These are phyloP conservation scores for Balansia obtecta DNA, from an alignment of 2,329 filamentous ascomycete species.

Conservation along the genomic window DNA sequence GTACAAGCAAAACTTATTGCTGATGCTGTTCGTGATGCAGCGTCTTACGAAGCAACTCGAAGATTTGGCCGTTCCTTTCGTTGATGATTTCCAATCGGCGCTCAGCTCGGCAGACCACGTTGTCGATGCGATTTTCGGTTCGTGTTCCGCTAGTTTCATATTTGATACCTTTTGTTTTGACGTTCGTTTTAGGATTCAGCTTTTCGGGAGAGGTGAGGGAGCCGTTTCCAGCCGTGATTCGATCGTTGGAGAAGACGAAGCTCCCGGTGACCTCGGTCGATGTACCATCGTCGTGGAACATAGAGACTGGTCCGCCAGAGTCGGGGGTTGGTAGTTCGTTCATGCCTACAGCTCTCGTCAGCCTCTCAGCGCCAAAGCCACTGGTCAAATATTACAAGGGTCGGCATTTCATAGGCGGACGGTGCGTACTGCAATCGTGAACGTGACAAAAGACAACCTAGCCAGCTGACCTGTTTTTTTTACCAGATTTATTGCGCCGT, in stretches of 20 bases:
- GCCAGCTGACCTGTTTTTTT: constrained; percentile 8
- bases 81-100: constrained; percentile 61
- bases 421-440: constrained; percentile 33
- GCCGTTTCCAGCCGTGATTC: constrained; percentile 75
- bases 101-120: constrained; percentile 63
- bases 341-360: constrained; percentile 69
- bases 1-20: neutral
- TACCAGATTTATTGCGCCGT: constrained; percentile 61
- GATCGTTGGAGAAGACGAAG: constrained; percentile 57
- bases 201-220: constrained; percentile 89
- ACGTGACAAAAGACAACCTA: neutral
- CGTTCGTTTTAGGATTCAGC: constrained; percentile 55
- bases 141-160: constrained; percentile 10
- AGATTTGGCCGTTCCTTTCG: constrained; percentile 73
- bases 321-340: constrained; percentile 70
- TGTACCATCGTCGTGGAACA: constrained; percentile 89
- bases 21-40: constrained; percentile 31
- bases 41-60: constrained; percentile 75
- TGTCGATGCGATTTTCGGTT: constrained; percentile 87
- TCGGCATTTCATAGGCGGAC: constrained; percentile 81
- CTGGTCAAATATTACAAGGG: constrained; percentile 73
- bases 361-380: constrained; percentile 87
- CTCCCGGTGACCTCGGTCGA: constrained; percentile 81
- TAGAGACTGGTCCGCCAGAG: constrained; percentile 70
- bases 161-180: neutral